Percentiles rank a stretch among this genome's conserved stretches.
phyloP scores from a whole-genome alignment of 2,329 filamentous ascomycete genomes.

The Ascochyta clinopodiicola region DNA sequence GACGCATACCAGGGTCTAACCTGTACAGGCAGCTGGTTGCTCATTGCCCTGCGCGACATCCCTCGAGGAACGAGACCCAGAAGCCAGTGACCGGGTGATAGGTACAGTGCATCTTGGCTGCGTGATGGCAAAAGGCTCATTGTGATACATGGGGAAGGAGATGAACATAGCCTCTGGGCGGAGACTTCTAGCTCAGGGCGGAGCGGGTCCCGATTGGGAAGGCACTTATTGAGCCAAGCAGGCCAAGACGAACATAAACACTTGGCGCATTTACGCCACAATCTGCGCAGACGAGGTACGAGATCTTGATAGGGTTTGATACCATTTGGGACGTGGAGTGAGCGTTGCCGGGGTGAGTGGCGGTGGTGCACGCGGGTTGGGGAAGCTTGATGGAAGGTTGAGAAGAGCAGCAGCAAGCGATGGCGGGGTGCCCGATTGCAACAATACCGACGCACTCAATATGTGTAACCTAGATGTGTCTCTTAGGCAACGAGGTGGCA shows the following conservation, averaged over 20 bases:
- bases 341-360: slow-evolving; percentile 12
- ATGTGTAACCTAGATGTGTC: neutral
- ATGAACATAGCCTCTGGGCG: slow-evolving; percentile 22
- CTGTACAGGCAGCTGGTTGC: slow-evolving; percentile 32
- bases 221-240: slow-evolving; percentile 28
- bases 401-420: neutral
- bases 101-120: slow-evolving; percentile 29
- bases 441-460: neutral
- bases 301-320: slow-evolving; percentile 1
- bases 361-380: neutral
- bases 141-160: slow-evolving; percentile 33
- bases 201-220: slow-evolving; percentile 33
- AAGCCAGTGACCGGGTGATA: slow-evolving; percentile 18
- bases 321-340: neutral
- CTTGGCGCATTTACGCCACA: slow-evolving; percentile 24
- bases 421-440: neutral
- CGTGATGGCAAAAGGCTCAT: slow-evolving; percentile 16
- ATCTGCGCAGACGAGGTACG: slow-evolving; percentile 15
- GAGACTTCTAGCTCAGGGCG: slow-evolving; percentile 19
- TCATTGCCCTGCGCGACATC: slow-evolving; percentile 9
- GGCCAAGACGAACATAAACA: slow-evolving; percentile 5
- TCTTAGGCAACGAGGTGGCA: slow-evolving; percentile 1
- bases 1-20: slow-evolving; percentile 19
- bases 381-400: slow-evolving; percentile 8
- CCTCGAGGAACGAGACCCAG: slow-evolving; percentile 25